A percentile compares a stretch with the other conserved stretches of the same genome.
These are phyloP conservation scores for Leucoagaricus sp. DNA, from an alignment of 1,284 basidiomycete genomes.

Conservation along the genomic window DNA sequence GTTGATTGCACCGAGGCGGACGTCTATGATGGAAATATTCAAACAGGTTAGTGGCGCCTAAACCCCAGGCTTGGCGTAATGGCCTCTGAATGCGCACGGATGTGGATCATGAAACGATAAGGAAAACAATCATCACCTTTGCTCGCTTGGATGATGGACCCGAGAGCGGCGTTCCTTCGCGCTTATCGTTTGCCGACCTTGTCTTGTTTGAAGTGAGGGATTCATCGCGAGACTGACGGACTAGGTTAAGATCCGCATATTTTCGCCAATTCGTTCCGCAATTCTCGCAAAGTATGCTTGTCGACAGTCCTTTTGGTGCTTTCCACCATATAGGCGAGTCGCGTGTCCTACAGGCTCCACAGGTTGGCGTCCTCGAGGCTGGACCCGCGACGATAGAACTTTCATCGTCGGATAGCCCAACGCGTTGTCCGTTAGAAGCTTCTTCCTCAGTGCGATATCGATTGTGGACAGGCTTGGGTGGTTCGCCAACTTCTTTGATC, in stretches of 20 bases:
- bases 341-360: constrained; percentile 78
- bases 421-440: constrained; percentile 38
- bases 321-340: constrained; percentile 85
- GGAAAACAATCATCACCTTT: constrained; percentile 48
- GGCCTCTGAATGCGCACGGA: too few relatives aligned
- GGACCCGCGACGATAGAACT: constrained; percentile 66
- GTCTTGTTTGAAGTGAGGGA: constrained; percentile 46
- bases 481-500: constrained; percentile 48
- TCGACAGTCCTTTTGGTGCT: constrained; percentile 76
- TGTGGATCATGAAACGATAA: constrained; percentile 5
- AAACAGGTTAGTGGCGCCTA: constrained; percentile 46
- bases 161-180: constrained; percentile 76
- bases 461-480: constrained; percentile 37
- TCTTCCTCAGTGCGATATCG: constrained; percentile 44
- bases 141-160: constrained; percentile 63
- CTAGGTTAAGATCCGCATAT: constrained; percentile 79
- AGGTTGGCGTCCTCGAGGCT: constrained; percentile 55
- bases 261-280: constrained; percentile 87
- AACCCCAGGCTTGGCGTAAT: constrained; percentile 25
- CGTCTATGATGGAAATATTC: constrained; percentile 41
- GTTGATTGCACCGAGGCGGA: constrained; percentile 58
- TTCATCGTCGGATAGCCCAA: constrained; percentile 66
- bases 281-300: constrained; percentile 73
- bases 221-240: constrained; percentile 71
- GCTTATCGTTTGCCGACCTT: constrained; percentile 57